Conservation (phyloP, 2,329 filamentous ascomycete species). For the Talaromyces verruculosus region DNA sequence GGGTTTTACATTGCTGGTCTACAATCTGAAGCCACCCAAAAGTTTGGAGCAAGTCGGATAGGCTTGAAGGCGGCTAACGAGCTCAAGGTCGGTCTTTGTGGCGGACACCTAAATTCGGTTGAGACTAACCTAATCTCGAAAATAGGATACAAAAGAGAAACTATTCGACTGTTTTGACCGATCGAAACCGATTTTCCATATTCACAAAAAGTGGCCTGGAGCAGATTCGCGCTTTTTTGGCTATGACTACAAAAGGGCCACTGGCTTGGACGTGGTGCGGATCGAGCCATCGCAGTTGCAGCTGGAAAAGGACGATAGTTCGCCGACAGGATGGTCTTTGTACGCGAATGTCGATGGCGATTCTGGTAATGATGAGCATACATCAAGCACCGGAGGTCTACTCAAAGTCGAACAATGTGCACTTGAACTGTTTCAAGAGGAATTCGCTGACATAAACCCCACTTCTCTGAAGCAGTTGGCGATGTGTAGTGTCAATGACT, state of each 20-base stretch:
- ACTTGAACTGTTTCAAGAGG: slow-evolving; percentile 34
- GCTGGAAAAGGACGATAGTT: slow-evolving; percentile 2
- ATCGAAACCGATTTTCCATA: slow-evolving; percentile 13
- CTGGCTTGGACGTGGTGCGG: slow-evolving; percentile 10
- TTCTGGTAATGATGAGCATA: slow-evolving; percentile 22
- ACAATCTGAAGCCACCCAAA: slow-evolving; percentile 11
- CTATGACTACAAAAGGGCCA: neutral
- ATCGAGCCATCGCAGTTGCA: slow-evolving; percentile 15
- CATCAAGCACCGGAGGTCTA: slow-evolving; percentile 21
- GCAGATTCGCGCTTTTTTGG: slow-evolving; percentile 17
- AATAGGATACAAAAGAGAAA: slow-evolving; percentile 13
- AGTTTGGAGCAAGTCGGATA: slow-evolving; percentile 4
- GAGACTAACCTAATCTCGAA: neutral
- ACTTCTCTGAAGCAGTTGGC: slow-evolving; percentile 31
- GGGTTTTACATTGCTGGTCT: slow-evolving; percentile 23
- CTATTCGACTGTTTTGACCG: slow-evolving; percentile 14
- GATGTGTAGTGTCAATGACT: slow-evolving; percentile 34
- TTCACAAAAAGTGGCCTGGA: slow-evolving; percentile 20
- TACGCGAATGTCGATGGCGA: slow-evolving; percentile 24
- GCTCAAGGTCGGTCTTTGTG: slow-evolving; percentile 7
- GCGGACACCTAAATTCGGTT: neutral
- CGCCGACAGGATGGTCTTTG: slow-evolving; percentile 11
- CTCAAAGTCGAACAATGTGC: slow-evolving; percentile 23
- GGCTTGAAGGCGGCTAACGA: slow-evolving; percentile 13
- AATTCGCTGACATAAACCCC: slow-evolving; percentile 26